Base-by-base conservation (phyloP, 306 rosid species). In the Pyrus pyrifolia region DNA sequence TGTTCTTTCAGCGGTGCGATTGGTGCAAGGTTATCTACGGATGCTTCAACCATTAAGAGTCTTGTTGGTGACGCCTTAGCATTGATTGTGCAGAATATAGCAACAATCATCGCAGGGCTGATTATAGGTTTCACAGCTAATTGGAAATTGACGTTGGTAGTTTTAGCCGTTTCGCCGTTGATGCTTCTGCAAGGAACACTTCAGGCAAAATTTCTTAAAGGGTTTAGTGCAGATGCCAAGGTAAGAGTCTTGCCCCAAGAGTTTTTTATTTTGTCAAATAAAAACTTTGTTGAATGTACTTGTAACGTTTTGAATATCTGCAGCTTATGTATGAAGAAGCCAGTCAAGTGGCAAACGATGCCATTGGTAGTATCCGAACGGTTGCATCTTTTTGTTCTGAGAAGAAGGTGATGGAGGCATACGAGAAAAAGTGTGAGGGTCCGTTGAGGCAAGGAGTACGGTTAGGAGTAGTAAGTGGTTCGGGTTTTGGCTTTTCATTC, bases 261-360 rank as follows among this genome's bases (percentile, higher is more conserved):
- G 59, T 62, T 72, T 31, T 23, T 71, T 46, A 22, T 30, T 15
- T 44, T 17, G 38, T 51, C 49, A 70, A 35, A 66, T 4, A 1
- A 14, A 13, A 35, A 17, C 5, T 51, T 59, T 68, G 61, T 8
- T 74, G 7, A 30, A 57, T 10, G 4, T 4, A 53, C 44, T 44
- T 35, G 22, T 35, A 27, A 68, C 30, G 27, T 64, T 42, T 49
- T 57, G 35, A 51, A 75, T n/a, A 18, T 65, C 11, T 76, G 61
- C 70, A 93, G 97, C 78, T 81, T 55, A 87, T 84, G 94, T 94
- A 92, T 81, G 98, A 94, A 84, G 96, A 94, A 79, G 97, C 98
- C n/a, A 94, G 98, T 74, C 96, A 94, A 60, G 93, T 94, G 57
- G 98, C 97, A 67, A 94, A 80, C 64, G 98, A 94, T 72, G 98